Evolutionary conservation across 176 grass and related monocot species (phyloP).

Genomic region (Saccharum spontaneum): DNA sequence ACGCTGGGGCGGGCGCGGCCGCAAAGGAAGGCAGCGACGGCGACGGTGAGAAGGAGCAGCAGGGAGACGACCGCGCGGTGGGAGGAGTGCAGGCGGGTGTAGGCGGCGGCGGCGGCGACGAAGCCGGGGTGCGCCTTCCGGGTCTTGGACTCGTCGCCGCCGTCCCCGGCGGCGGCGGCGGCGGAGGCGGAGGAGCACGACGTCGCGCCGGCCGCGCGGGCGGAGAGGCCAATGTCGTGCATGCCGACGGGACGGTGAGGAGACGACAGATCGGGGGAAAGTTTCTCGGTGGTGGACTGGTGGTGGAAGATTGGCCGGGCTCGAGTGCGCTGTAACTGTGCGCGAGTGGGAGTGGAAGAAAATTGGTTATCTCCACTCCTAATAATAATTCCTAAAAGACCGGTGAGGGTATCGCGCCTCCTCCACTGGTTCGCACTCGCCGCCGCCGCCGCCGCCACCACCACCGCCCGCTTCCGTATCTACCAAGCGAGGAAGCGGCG

Average conservation of each 20-base stretch:
- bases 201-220: slow-evolving; percentile 33
- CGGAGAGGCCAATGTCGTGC: slow-evolving; percentile 47
- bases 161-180: slow-evolving; percentile 14
- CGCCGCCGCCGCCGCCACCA: too few relatives aligned
- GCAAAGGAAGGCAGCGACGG: slow-evolving; percentile 44
- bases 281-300: not conserved
- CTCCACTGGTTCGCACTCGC: not conserved
- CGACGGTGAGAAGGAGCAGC: slow-evolving; percentile 51
- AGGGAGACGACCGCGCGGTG: slow-evolving; percentile 39
- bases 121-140: slow-evolving; percentile 57
- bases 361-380: not conserved
- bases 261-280: not conserved
- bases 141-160: slow-evolving; percentile 54
- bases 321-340: not conserved
- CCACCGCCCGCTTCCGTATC: not conserved
- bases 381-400: not conserved
- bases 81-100: slow-evolving; percentile 38
- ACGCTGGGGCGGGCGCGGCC: slow-evolving; percentile 32
- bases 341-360: not conserved
- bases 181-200: not conserved
- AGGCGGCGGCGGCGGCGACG: slow-evolving; percentile 30
- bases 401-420: not conserved
- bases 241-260: not conserved
- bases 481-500: too few relatives aligned
- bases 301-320: not conserved